A percentile compares a stretch with the other conserved stretches of the same genome.
Conservation (phyloP, 352 stramenopile species). For the Phytophthora europaea region DNA sequence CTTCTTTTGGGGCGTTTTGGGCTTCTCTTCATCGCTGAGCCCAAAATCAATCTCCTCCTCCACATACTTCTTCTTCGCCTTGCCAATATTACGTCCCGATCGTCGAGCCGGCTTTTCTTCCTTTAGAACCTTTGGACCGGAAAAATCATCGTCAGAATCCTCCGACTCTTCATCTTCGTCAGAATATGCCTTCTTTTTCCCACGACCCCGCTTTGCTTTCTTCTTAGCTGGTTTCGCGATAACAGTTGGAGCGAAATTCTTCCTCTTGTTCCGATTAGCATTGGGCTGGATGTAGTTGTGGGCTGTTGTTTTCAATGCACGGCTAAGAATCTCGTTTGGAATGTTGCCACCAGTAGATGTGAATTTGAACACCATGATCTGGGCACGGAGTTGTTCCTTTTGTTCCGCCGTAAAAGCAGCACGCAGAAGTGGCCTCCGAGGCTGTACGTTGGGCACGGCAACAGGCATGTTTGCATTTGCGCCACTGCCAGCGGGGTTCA, state of each 20-base stretch:
- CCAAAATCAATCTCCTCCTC: slow-evolving; percentile 83
- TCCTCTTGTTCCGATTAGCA: slow-evolving; percentile 76
- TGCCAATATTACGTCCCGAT: slow-evolving; percentile 85
- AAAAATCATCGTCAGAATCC: slow-evolving; percentile 68
- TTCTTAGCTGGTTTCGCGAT: slow-evolving; percentile 75
- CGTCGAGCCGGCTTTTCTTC: slow-evolving; percentile 72
- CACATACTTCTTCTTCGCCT: slow-evolving; percentile 90
- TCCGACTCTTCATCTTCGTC: slow-evolving; percentile 83
- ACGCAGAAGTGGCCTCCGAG: slow-evolving; percentile 54
- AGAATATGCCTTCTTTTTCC: slow-evolving; percentile 74
- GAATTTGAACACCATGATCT: slow-evolving; percentile 95
- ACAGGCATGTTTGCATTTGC: slow-evolving; percentile 52
- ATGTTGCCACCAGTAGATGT: slow-evolving; percentile 84
- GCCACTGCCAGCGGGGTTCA: slow-evolving; percentile 79
- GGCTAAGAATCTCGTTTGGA: slow-evolving; percentile 75
- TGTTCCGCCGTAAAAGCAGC: slow-evolving; percentile 84
- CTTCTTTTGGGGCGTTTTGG: slow-evolving; percentile 39
- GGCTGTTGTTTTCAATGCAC: slow-evolving; percentile 75
- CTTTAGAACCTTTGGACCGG: slow-evolving; percentile 44
- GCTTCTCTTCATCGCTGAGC: slow-evolving; percentile 70
- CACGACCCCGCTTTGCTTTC: slow-evolving; percentile 66
- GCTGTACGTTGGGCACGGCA: slow-evolving; percentile 62
- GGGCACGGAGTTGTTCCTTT: slow-evolving; percentile 89
- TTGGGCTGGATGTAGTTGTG: slow-evolving; percentile 68
- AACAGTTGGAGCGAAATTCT: slow-evolving; percentile 70